phyloP scores from a whole-genome alignment of 768 basidiomycete species.

The Mycena alexandri region DNA sequence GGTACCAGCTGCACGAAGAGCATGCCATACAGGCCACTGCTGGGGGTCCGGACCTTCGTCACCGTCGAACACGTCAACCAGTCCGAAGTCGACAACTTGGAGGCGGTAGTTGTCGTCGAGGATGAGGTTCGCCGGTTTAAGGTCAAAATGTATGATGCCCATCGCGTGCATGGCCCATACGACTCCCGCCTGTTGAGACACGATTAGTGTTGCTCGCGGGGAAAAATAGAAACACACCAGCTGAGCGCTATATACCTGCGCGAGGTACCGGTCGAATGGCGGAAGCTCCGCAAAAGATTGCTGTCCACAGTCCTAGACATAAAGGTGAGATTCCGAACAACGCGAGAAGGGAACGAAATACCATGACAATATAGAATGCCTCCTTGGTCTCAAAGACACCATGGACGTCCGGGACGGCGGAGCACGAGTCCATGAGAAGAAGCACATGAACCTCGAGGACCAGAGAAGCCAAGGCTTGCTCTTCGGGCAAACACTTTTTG shows the following conservation, averaged over 20 bases:
- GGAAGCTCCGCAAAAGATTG: background rate
- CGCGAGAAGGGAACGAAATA: too few species aligned
- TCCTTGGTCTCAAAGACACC: too few species aligned
- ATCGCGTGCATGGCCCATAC: conserved; percentile 11
- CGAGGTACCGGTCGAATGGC: background rate
- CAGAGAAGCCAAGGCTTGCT: too few species aligned
- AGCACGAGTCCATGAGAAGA: too few species aligned
- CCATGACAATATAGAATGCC: too few species aligned
- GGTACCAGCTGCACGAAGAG: background rate
- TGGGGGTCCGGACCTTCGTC: accelerated
- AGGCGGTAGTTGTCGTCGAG: background rate
- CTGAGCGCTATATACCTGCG: background rate
- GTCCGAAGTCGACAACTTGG: conserved; percentile 9
- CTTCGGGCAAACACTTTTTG: too few species aligned
- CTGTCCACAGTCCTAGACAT: background rate
- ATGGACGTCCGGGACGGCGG: too few species aligned
- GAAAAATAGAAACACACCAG: conserved; percentile 4
- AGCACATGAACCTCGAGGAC: too few species aligned
- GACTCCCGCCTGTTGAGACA: background rate
- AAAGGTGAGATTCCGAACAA: too few species aligned
- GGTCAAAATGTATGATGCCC: conserved; percentile 13
- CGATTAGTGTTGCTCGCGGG: too few species aligned
- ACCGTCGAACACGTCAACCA: background rate
- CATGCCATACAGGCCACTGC: background rate
- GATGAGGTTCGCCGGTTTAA: conserved; percentile 21